Conservation (phyloP, 345 rosid genomes). For the Eucalyptus cloeziana region DNA sequence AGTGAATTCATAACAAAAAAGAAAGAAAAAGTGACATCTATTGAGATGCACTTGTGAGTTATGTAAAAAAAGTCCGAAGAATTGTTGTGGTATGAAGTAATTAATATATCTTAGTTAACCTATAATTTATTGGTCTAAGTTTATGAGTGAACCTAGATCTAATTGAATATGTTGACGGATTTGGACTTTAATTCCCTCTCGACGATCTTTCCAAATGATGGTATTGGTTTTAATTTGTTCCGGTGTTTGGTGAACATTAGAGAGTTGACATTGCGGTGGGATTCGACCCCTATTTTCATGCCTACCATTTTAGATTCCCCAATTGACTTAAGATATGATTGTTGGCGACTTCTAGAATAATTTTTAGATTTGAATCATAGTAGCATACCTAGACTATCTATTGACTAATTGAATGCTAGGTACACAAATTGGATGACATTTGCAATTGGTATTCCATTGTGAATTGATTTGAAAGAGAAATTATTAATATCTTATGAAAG, state of each 20-base stretch:
- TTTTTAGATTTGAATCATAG: background rate
- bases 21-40: no score
- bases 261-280: background rate
- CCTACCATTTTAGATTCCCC: background rate
- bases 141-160: background rate
- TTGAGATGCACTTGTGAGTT: background rate
- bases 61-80: rapidly evolving
- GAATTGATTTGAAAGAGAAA: background rate
- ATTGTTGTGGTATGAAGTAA: no score
- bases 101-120: background rate
- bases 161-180: background rate
- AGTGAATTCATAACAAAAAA: background rate
- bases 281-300: background rate
- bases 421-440: background rate
- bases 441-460: background rate
- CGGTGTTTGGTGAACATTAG: rapidly evolving
- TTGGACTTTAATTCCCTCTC: background rate
- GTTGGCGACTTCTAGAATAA: background rate
- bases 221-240: rapidly evolving
- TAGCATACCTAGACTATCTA: background rate
- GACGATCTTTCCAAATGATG: background rate
- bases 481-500: background rate
- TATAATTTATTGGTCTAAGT: background rate
- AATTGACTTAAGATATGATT: background rate
- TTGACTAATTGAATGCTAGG: background rate